phyloP scores from a whole-genome alignment of 805 yeast genomes.

The Myxozyma neglecta region DNA sequence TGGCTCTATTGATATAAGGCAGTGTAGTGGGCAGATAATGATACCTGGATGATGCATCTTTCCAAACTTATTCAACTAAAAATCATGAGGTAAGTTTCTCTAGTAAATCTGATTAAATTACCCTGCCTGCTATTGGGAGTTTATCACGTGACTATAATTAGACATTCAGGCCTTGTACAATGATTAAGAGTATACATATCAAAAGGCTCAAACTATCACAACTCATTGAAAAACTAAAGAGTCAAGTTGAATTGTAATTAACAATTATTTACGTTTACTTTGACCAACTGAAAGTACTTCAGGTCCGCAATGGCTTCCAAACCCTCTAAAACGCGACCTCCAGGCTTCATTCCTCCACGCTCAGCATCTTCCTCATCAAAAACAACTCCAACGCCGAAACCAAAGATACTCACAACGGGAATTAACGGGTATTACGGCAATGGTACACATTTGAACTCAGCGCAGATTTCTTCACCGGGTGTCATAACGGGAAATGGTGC shows the following conservation, averaged over 20 bases:
- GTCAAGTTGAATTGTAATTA: neutral
- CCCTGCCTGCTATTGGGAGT: neutral
- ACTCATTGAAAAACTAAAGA: neutral
- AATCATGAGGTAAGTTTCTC: too few relatives aligned
- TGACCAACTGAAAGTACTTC: neutral
- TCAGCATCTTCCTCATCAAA: neutral
- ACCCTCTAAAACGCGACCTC: constrained; percentile 31
- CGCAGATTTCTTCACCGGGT: neutral
- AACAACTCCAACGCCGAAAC: neutral
- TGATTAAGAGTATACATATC: neutral
- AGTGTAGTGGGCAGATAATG: too few relatives aligned
- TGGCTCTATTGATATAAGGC: too few relatives aligned
- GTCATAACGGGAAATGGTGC: neutral
- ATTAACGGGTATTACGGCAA: constrained; percentile 1
- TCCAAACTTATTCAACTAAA: too few relatives aligned
- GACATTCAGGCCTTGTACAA: neutral
- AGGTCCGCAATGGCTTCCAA: constrained; percentile 20
- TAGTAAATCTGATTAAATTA: too few relatives aligned
- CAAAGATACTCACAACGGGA: neutral
- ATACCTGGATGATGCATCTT: too few relatives aligned
- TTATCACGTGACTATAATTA: constrained; percentile 1
- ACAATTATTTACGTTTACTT: neutral
- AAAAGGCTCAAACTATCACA: neutral
- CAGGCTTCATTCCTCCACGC: constrained; percentile 7
- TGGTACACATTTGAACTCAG: neutral